These are phyloP conservation scores for Cephalotrichum gorgonifer DNA, from an alignment of 2,329 filamentous ascomycete genomes.

Conservation along the genomic window DNA sequence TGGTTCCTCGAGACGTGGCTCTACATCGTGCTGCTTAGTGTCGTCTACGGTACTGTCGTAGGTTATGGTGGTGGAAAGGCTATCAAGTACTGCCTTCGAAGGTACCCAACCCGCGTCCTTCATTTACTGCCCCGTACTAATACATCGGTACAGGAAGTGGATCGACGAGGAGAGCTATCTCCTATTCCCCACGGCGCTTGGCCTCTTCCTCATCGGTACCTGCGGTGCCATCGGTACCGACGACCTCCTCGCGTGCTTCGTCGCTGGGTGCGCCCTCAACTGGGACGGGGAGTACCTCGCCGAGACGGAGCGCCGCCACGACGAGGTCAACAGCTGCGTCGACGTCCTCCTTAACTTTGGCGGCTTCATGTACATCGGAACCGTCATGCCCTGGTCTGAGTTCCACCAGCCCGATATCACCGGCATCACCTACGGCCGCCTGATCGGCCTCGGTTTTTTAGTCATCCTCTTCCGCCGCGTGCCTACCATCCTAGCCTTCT, in stretches of 20 bases:
- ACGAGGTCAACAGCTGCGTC: slow-evolving; percentile 49
- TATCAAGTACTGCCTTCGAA: slow-evolving; percentile 29
- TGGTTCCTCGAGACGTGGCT: slow-evolving; percentile 52
- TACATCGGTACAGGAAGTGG: slow-evolving; percentile 28
- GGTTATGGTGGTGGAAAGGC: slow-evolving; percentile 36
- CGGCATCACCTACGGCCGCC: slow-evolving; percentile 38
- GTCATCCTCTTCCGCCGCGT: slow-evolving; percentile 46
- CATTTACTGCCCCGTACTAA: neutral
- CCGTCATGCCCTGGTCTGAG: slow-evolving; percentile 42
- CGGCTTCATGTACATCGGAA: slow-evolving; percentile 50
- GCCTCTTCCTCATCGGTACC: slow-evolving; percentile 46
- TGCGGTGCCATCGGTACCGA: slow-evolving; percentile 48
- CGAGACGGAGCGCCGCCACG: slow-evolving; percentile 44
- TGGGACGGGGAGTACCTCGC: slow-evolving; percentile 51
- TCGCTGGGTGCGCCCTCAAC: slow-evolving; percentile 48
- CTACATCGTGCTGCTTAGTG: slow-evolving; percentile 45
- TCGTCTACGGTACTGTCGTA: slow-evolving; percentile 38
- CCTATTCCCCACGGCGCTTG: slow-evolving; percentile 39
- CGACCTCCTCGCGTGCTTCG: slow-evolving; percentile 50
- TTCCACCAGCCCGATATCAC: slow-evolving; percentile 40
- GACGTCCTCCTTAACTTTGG: slow-evolving; percentile 50
- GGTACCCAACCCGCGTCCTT: too few relatives aligned
- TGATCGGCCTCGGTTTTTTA: slow-evolving; percentile 40
- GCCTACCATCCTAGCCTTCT: slow-evolving; percentile 41
- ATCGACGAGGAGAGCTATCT: slow-evolving; percentile 45